These are phyloP conservation scores for Tuctoria greenei DNA, from an alignment of 176 grass and related monocot genomes.

Conservation along the genomic window DNA sequence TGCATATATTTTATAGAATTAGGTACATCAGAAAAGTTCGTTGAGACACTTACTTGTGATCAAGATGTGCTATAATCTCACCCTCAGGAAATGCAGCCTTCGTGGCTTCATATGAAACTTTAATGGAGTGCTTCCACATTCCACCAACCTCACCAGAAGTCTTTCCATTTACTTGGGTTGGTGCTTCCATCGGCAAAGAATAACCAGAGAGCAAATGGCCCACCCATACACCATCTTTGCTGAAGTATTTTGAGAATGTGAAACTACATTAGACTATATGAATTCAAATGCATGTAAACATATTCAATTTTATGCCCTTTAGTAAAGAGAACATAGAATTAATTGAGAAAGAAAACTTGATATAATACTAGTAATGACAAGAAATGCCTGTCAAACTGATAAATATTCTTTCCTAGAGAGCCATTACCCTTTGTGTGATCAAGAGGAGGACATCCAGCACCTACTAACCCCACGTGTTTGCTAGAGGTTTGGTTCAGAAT, in stretches of 20 bases:
- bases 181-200: slow-evolving; percentile 80
- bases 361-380: too few species aligned
- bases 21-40: background rate
- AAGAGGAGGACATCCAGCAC: too few species aligned
- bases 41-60: slow-evolving; percentile 80
- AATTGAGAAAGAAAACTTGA: too few species aligned
- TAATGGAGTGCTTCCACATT: slow-evolving; percentile 87
- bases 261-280: too few species aligned
- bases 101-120: slow-evolving; percentile 84
- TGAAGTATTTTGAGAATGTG: slow-evolving; percentile 39
- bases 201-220: slow-evolving; percentile 85
- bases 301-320: too few species aligned
- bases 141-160: slow-evolving; percentile 52
- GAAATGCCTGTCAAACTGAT: too few species aligned
- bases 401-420: too few species aligned
- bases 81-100: slow-evolving; percentile 85
- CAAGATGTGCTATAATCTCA: slow-evolving; percentile 90
- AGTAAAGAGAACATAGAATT: too few species aligned
- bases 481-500: too few species aligned
- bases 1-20: background rate
- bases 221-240: slow-evolving; percentile 90
- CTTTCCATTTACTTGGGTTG: slow-evolving; percentile 52
- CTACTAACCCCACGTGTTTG: too few species aligned
- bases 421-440: too few species aligned
- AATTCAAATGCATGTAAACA: too few species aligned